Base-by-base conservation (phyloP, 805 yeast genomes). In the Saccharomycopsis schoenii region DNA sequence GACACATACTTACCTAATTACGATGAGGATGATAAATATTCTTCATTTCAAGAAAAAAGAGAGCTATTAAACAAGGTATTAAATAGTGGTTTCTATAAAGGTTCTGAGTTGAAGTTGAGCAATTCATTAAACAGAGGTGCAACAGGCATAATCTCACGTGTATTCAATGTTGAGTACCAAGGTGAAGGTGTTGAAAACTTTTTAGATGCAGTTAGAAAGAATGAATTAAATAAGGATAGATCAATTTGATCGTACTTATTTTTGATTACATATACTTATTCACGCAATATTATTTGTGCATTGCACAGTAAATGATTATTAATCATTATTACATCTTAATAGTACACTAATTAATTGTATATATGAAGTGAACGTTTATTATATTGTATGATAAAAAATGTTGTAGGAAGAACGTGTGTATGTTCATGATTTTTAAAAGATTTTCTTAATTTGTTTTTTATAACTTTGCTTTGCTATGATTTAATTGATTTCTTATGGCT, bases 141-240 rank as follows among this genome's bases (percentile, higher is more conserved):
- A 12, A 83, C 85, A 5, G 74, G 71, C 62, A 65, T 82, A 51
- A 74, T 83, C 47, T 72, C 86, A 39, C 75, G 73, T 60, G 75
- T 80, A 47, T 72, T 82, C 51, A 79, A 77, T n/a, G 73, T 73
- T 65, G 76, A 73, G 5, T 83, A 83, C 64, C 58, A 69, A 10
- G 86, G 85, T 10, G 86, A 83, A 67, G 86, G 86, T 0, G 70
- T 82, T 41, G 79, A 74, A 42, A 78, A 78, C 14, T 82, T 81
- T 62, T 68, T 83, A 64, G 66, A 68, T 17, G 82, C 81, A 4
- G 68, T 78, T 11, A 71, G 81, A 59, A 67, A 70, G 50, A 66
- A 60, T 67, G 70, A 47, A 47, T 10, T 17, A 19, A 21, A 21
- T 15, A 24, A 47, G 21, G 34, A 21, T 10, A 17, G 25, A 47